Percentiles rank a stretch among this genome's conserved stretches.
These are phyloP conservation scores for Fusarium sp. DNA, from an alignment of 2,329 filamentous ascomycete species.

Conservation along the genomic window DNA sequence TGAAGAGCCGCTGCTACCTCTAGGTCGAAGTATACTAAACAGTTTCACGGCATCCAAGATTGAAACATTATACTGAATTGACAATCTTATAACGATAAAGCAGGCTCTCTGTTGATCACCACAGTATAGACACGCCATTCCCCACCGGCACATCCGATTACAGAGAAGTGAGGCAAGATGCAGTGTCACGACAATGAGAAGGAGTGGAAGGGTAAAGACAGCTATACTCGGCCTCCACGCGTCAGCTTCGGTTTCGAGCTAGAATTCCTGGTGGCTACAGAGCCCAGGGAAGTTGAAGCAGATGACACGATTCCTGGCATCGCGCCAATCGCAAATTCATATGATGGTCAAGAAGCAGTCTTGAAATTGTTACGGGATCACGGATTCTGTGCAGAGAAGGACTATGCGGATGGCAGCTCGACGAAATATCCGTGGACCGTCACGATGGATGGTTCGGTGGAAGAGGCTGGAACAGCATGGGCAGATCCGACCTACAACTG, in stretches of 20 bases:
- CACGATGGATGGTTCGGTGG: constrained; percentile 4
- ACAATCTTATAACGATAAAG: neutral
- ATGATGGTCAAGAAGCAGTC: neutral
- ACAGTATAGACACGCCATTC: neutral
- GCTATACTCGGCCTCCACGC: constrained; percentile 28
- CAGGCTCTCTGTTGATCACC: constrained; percentile 1
- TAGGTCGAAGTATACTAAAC: neutral
- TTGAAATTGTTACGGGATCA: neutral
- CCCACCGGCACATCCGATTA: neutral
- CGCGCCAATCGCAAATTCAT: neutral
- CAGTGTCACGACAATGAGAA: neutral
- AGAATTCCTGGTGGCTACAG: constrained; percentile 31
- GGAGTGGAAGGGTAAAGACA: constrained; percentile 2
- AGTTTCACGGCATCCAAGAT: neutral
- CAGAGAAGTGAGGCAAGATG: constrained; percentile 5
- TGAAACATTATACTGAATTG: neutral
- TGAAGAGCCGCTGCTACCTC: neutral
- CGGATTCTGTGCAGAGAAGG: neutral
- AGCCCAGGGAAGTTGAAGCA: neutral
- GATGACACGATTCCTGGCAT: constrained; percentile 16
- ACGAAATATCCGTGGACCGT: constrained; percentile 21
- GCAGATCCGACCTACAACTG: constrained; percentile 29
- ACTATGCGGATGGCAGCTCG: neutral
- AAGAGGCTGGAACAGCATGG: neutral
- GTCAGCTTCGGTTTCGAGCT: constrained; percentile 41